Conservation (phyloP, 257 asterid genomes). For the Solanum commersonii region DNA sequence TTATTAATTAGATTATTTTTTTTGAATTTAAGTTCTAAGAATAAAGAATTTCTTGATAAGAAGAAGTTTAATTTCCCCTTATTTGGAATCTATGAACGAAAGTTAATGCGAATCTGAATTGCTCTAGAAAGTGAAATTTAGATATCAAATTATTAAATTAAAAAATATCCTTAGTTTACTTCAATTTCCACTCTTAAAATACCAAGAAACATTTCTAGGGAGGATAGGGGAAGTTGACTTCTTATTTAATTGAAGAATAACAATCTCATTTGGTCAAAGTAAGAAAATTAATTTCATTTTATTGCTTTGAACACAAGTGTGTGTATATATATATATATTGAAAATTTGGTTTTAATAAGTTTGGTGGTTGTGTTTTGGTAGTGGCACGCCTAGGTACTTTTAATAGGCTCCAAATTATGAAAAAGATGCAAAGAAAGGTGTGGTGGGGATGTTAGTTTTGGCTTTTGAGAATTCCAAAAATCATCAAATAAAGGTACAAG, state of each 20-base stretch:
- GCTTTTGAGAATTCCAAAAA: constrained; percentile 21
- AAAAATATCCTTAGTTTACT: not conserved
- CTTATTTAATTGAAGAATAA: not conserved
- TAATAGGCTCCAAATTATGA: constrained; percentile 38
- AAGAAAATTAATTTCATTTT: not conserved
- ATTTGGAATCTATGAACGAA: not conserved
- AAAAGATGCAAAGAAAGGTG: not conserved
- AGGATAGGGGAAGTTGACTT: not conserved
- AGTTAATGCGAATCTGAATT: not conserved
- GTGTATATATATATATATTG: not conserved
- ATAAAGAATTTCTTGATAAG: not conserved
- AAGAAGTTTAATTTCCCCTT: not conserved
- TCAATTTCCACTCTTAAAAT: constrained; percentile 1
- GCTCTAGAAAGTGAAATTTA: not conserved
- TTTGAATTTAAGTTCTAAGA: not conserved
- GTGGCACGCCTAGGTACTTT: constrained; percentile 41
- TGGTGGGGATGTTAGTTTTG: not conserved
- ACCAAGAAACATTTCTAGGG: not conserved
- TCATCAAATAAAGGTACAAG: not conserved
- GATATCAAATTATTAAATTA: not conserved
- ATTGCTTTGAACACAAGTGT: not conserved
- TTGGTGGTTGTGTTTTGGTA: not conserved
- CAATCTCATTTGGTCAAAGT: not conserved
- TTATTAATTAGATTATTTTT: not conserved
- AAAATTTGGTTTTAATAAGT: not conserved